Conservation (phyloP, 2,329 filamentous ascomycete genomes). For the Xylariaceae sp. region DNA sequence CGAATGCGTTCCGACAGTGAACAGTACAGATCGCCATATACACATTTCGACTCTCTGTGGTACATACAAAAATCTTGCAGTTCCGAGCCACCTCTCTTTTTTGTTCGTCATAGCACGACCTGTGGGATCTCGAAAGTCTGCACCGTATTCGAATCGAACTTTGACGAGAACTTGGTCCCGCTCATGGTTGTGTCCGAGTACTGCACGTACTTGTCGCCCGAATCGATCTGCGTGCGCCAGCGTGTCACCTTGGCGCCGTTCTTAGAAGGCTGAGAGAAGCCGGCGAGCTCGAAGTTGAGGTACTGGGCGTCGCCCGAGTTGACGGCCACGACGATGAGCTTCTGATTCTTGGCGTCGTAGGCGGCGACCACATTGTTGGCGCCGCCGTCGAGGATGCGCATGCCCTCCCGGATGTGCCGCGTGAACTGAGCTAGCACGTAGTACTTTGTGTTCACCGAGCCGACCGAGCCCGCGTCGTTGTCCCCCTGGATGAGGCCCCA, state of each 20-base stretch:
- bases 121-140: conserved; percentile 48
- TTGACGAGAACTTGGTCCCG: conserved; percentile 46
- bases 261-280: conserved; percentile 40
- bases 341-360: conserved; percentile 44
- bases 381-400: conserved; percentile 47
- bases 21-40: too few relatives aligned
- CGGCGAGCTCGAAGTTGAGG: conserved; percentile 48
- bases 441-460: conserved; percentile 46
- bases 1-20: too few relatives aligned
- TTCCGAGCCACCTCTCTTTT: too few relatives aligned
- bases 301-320: conserved; percentile 48
- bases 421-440: conserved; percentile 51
- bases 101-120: too few relatives aligned
- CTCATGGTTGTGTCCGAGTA: conserved; percentile 42
- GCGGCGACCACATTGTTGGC: conserved; percentile 47
- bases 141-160: conserved; percentile 43
- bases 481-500: conserved; percentile 51
- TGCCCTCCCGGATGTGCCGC: conserved; percentile 49
- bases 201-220: conserved; percentile 44
- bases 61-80: too few relatives aligned
- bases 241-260: conserved; percentile 43
- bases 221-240: conserved; percentile 47
- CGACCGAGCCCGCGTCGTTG: conserved; percentile 44
- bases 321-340: conserved; percentile 47
- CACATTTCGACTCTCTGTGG: too few relatives aligned